A percentile compares a stretch with the other conserved stretches of the same genome.
Conservation (phyloP, 2,329 filamentous ascomycete species). For the Penicillium sp. region DNA sequence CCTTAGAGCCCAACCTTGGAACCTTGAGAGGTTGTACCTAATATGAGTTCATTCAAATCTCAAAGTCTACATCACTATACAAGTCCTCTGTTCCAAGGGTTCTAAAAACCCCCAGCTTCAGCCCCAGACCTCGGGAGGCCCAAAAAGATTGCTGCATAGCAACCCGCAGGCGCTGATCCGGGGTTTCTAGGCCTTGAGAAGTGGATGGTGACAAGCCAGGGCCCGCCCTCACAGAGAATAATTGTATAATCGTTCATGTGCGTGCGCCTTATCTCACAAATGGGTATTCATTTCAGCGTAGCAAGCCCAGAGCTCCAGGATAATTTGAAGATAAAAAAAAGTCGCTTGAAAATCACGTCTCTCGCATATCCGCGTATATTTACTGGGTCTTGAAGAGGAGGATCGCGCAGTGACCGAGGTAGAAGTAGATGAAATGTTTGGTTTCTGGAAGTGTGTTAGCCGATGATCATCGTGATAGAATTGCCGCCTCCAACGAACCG, state of each 20-base stretch:
- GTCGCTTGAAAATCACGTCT: slow-evolving; percentile 11
- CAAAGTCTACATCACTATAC: too few relatives aligned
- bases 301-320: not conserved
- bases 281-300: slow-evolving; percentile 1
- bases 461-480: not conserved
- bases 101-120: too few relatives aligned
- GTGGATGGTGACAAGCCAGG: too few relatives aligned
- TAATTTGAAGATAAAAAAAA: slow-evolving; percentile 15
- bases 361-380: slow-evolving; percentile 8
- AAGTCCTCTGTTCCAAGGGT: too few relatives aligned
- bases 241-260: not conserved
- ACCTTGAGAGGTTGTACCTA: too few relatives aligned
- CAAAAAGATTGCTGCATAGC: too few relatives aligned
- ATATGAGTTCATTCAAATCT: too few relatives aligned
- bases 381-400: slow-evolving; percentile 98
- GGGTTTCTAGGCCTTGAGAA: too few relatives aligned
- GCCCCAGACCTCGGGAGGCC: too few relatives aligned
- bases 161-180: too few relatives aligned
- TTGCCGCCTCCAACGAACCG: slow-evolving; percentile 56
- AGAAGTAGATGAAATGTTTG: slow-evolving; percentile 99
- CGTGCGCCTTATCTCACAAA: slow-evolving; percentile 3
- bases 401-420: slow-evolving; percentile 97
- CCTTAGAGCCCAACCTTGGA: too few relatives aligned
- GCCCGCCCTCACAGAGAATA: too few relatives aligned
- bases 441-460: slow-evolving; percentile 66